Evolutionary conservation across 495 filamentous ascomycete genomes (phyloP), one percentile per base, ranked within the genome.

Genomic region (Penicillium taxi): DNA sequence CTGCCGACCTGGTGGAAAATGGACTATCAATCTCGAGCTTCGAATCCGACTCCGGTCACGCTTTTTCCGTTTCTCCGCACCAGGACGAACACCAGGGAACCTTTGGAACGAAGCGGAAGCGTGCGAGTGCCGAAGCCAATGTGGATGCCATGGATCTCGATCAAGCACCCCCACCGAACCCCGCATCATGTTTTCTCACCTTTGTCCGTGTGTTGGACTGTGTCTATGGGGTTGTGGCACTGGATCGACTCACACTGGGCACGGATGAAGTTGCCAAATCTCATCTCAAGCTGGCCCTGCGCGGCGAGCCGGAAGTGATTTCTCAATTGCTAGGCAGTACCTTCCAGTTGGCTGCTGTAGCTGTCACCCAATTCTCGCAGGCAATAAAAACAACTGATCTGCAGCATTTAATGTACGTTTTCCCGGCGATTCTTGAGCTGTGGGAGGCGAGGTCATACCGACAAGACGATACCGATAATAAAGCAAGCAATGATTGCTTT

Each of bases 251-350:
- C 24, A 59, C 43, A 14, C 41, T 44, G 21, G 47, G 44, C 12
- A 34, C 48, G 9, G 53, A 63, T 33, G 64, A 61, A 25, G 60
- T 69, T 22, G 59, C 63, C 17, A 63, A 63, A 22, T 73, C 75
- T 23, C 71, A 75, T 44, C 64, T 78, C 37, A 70, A 65, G 38
- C 58, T 70, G 32, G 66, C 65, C 7, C 47, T 80, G 16, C 61
- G 60, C 45, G 67, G 63, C 2, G 58, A 69, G 21, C 63, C 65
- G 6, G 64, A 69, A 36, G 53, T 65, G 15, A 59, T 70, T 26
- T 72, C 74, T 11, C 44, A 50, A 7, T 56, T 75, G 21, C 45
- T 81, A 17, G 61, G 61, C 20, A 53, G 52, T 32, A 52, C 58
- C 14, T 53, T 69, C 30, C 51, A 52, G n/a, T 27, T 65, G 15